phyloP scores from a whole-genome alignment of 2,329 filamentous ascomycete species.

The Neurospora sp. region DNA sequence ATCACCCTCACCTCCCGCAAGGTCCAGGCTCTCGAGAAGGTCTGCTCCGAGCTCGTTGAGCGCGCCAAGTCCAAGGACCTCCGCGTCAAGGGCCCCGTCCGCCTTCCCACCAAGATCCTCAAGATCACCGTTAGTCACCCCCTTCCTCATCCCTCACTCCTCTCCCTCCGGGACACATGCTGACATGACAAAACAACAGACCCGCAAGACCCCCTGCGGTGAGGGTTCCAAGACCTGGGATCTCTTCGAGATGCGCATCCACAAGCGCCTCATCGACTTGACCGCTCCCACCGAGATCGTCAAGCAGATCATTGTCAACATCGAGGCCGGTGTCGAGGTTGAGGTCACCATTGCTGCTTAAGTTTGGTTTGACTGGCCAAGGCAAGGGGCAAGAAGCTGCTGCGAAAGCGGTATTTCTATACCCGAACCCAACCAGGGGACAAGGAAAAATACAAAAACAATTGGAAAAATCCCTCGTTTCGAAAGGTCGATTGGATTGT shows the following conservation, averaged over 20 bases:
- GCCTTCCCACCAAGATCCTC: constrained; percentile 29
- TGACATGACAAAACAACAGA: constrained; percentile 56
- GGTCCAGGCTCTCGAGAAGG: constrained; percentile 93
- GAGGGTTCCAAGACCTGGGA: constrained; percentile 99
- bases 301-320: constrained; percentile 96
- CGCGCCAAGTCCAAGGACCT: constrained; percentile 98
- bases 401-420: background rate
- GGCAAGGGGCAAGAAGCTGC: background rate
- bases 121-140: constrained; percentile 14
- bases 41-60: constrained; percentile 96
- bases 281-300: constrained; percentile 96
- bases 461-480: background rate
- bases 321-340: constrained; percentile 87
- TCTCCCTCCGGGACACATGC: too few relatives aligned
- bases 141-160: too few relatives aligned
- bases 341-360: constrained; percentile 88
- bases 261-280: constrained; percentile 96
- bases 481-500: too few relatives aligned
- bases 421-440: background rate
- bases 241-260: constrained; percentile 96
- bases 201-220: constrained; percentile 98
- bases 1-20: constrained; percentile 60
- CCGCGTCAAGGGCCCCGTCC: constrained; percentile 95
- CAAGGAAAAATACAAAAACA: constrained; percentile 3
- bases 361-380: constrained; percentile 13